These are phyloP conservation scores for Sonneratia caseolaris DNA, from an alignment of 345 rosid species.

Conservation along the genomic window DNA sequence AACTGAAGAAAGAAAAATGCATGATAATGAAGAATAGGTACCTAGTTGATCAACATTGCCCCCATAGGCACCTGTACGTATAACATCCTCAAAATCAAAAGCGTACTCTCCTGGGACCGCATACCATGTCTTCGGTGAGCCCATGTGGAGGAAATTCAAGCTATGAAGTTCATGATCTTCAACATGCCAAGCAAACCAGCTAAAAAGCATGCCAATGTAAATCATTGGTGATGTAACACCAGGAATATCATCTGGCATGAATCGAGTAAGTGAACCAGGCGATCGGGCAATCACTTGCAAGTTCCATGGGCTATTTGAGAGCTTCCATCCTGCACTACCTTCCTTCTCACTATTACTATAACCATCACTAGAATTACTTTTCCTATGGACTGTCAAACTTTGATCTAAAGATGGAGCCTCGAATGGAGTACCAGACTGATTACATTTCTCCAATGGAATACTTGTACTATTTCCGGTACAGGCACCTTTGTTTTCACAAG, in stretches of 20 bases:
- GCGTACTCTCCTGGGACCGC: conserved; percentile 93
- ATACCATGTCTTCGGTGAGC: conserved; percentile 95
- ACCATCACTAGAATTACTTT: conserved; percentile 30
- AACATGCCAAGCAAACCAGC: conserved; percentile 99
- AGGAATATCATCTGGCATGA: conserved; percentile 99
- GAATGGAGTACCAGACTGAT: conserved; percentile 20
- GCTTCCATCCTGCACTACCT: conserved; percentile 99
- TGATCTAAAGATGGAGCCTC: conserved; percentile 19
- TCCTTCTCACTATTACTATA: conserved; percentile 46
- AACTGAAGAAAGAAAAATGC: neutral
- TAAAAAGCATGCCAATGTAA: conserved; percentile 93
- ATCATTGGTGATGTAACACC: conserved; percentile 99
- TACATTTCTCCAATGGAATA: conserved; percentile 17
- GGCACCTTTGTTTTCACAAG: conserved; percentile 19
- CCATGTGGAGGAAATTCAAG: conserved; percentile 95
- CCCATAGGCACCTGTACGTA: conserved; percentile 69
- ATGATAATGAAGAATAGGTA: conserved; percentile 15
- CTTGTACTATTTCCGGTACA: conserved; percentile 15
- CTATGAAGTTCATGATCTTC: conserved; percentile 99
- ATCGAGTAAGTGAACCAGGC: conserved; percentile 95
- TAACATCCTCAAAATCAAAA: conserved; percentile 79
- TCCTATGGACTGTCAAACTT: conserved; percentile 28
- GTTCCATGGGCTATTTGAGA: conserved; percentile 97
- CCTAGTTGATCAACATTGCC: conserved; percentile 76
- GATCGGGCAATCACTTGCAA: conserved; percentile 92